These are phyloP conservation scores for Papiliotrema fonsecae DNA, from an alignment of 1,284 basidiomycete species.

Conservation along the genomic window DNA sequence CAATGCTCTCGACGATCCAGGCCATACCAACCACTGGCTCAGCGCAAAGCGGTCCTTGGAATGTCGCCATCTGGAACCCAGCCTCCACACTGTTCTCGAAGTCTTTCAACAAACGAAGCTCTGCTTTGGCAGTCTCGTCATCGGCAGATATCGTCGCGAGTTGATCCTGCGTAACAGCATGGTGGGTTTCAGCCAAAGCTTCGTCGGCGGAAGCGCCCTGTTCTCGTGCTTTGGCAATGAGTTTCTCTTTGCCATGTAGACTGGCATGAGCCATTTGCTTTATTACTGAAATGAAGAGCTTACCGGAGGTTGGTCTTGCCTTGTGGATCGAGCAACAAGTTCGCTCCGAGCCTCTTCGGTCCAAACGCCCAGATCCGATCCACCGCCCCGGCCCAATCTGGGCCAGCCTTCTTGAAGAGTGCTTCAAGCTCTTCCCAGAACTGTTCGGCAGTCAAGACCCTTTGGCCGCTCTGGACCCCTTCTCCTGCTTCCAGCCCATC, in stretches of 20 bases:
- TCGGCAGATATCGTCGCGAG: conserved; percentile 23
- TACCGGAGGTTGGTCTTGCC: conserved; percentile 43
- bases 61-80: conserved; percentile 91
- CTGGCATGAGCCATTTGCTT: conserved; percentile 13
- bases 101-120: conserved; percentile 51
- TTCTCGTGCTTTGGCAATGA: conserved; percentile 39
- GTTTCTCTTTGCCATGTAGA: conserved; percentile 31
- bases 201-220: conserved; percentile 42
- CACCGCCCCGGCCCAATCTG: conserved; percentile 71
- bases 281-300: conserved; percentile 4
- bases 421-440: conserved; percentile 75
- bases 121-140: conserved; percentile 31
- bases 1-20: conserved; percentile 77
- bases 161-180: conserved; percentile 20
- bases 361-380: conserved; percentile 88
- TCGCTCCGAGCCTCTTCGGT: conserved; percentile 79
- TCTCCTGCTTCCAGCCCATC: conserved; percentile 47
- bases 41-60: conserved; percentile 89
- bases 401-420: conserved; percentile 64
- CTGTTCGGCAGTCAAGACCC: conserved; percentile 64
- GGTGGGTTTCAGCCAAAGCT: conserved; percentile 36
- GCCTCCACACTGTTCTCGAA: conserved; percentile 82
- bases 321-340: conserved; percentile 69
- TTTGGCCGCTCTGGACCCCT: conserved; percentile 52
- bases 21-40: conserved; percentile 93